Conservation (phyloP, 352 stramenopile species). For the Pythium vanterpoolii region DNA sequence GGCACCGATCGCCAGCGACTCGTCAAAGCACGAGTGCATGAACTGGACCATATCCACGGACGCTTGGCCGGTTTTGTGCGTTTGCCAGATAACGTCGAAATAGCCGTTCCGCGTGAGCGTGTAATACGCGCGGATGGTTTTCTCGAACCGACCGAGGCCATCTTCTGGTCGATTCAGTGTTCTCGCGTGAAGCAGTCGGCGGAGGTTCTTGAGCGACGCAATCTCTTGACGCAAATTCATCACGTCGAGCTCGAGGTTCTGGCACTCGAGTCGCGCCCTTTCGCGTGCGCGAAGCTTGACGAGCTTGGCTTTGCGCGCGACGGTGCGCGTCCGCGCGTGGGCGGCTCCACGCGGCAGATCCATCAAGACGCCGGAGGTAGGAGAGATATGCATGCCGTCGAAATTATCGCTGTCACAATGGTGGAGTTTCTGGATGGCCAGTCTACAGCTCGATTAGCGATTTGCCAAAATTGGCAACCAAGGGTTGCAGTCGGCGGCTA, state of each 20-base stretch:
- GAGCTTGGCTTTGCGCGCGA: background rate
- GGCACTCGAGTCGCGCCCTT: background rate
- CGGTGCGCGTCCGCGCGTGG: background rate
- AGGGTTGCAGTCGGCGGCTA: too few relatives aligned
- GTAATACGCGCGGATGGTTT: background rate
- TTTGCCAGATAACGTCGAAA: background rate
- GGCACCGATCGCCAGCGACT: background rate
- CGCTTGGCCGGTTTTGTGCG: background rate
- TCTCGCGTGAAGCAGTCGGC: background rate
- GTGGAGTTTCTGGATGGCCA: too few relatives aligned
- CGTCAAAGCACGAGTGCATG: background rate
- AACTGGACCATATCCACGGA: background rate
- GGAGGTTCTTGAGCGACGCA: background rate
- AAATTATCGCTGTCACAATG: too few relatives aligned
- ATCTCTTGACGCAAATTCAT: constrained; percentile 8
- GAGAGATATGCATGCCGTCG: too few relatives aligned
- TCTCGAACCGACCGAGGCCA: background rate
- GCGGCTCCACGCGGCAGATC: too few relatives aligned
- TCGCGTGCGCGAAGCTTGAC: background rate
- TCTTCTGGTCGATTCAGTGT: background rate
- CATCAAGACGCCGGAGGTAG: too few relatives aligned
- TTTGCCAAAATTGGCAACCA: too few relatives aligned
- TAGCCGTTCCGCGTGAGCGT: background rate
- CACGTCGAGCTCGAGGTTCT: constrained; percentile 11
- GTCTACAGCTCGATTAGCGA: too few relatives aligned